These are phyloP conservation scores for Eutrema heterophyllum DNA, from an alignment of 345 rosid species.

Conservation along the genomic window DNA sequence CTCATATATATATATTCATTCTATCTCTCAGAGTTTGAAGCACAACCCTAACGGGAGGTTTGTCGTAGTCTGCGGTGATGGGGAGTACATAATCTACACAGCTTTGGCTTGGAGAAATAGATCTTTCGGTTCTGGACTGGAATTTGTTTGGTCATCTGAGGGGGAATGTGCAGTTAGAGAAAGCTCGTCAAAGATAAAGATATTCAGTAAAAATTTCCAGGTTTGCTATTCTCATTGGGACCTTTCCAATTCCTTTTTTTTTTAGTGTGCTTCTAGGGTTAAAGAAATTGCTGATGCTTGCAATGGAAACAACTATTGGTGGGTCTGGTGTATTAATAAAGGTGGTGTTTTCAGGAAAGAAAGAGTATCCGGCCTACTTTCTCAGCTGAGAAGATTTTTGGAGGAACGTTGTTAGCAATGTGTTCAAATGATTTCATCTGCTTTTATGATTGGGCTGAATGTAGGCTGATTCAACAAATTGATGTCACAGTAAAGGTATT, in stretches of 20 bases:
- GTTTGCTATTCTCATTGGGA: conserved; percentile 31
- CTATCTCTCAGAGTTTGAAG: conserved; percentile 67
- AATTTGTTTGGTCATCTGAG: conserved; percentile 96
- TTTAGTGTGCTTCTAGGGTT: background rate
- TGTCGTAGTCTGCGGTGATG: conserved; percentile 98
- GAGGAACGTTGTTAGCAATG: conserved; percentile 94
- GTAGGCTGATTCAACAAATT: conserved; percentile 90
- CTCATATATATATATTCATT: background rate
- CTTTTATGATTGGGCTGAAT: conserved; percentile 99
- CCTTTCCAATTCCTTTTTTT: background rate
- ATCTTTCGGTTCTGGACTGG: conserved; percentile 97
- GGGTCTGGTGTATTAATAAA: conserved; percentile 14
- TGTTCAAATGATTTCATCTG: conserved; percentile 96
- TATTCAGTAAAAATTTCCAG: conserved; percentile 94
- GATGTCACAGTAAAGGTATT: conserved; percentile 96
- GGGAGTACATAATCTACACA: conserved; percentile 95
- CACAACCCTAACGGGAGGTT: conserved; percentile 99
- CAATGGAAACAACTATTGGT: background rate
- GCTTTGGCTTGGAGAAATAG: conserved; percentile 99
- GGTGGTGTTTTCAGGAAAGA: conserved; percentile 66
- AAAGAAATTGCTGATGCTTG: background rate
- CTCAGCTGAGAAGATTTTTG: conserved; percentile 85
- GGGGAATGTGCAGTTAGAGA: conserved; percentile 98
- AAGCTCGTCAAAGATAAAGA: conserved; percentile 87
- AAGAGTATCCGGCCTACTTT: conserved; percentile 87